Evolutionary conservation across 306 rosid genomes (phyloP).

Genomic region (Begonia fuchsioides): DNA sequence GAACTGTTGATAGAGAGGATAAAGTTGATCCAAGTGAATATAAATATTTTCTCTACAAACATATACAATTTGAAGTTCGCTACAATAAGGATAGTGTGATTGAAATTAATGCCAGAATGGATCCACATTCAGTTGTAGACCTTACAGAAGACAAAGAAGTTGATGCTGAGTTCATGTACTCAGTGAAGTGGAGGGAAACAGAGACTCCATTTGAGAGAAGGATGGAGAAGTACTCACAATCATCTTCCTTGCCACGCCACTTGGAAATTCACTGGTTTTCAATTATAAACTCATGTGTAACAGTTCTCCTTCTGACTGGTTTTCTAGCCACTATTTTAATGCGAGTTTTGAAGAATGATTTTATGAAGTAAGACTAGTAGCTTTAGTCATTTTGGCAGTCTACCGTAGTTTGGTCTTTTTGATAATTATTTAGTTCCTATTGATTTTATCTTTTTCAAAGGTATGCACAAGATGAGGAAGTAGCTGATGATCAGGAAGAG

Average conservation of each 20-base stretch:
- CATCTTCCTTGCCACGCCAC: constrained; percentile 92
- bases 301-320: constrained; percentile 96
- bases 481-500: constrained; percentile 97
- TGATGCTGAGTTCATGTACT: constrained; percentile 65
- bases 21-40: constrained; percentile 70
- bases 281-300: constrained; percentile 87
- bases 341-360: constrained; percentile 97
- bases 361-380: constrained; percentile 65
- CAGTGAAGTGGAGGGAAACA: constrained; percentile 81
- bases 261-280: constrained; percentile 98
- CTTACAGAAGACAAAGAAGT: constrained; percentile 78
- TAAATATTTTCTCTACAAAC: constrained; percentile 79
- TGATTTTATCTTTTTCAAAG: constrained; percentile 10
- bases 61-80: constrained; percentile 63
- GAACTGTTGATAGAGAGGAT: constrained; percentile 77
- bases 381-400: constrained; percentile 8
- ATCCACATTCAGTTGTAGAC: constrained; percentile 81
- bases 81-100: constrained; percentile 81
- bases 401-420: background rate
- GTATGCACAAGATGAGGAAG: constrained; percentile 97
- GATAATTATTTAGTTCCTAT: constrained; percentile 7
- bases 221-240: constrained; percentile 93
- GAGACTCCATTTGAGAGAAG: constrained; percentile 73
- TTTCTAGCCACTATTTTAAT: constrained; percentile 93
- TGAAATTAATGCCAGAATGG: constrained; percentile 71